Evolutionary conservation across 2,329 filamentous ascomycete species (phyloP).

Genomic region (Calonectria honghensis): DNA sequence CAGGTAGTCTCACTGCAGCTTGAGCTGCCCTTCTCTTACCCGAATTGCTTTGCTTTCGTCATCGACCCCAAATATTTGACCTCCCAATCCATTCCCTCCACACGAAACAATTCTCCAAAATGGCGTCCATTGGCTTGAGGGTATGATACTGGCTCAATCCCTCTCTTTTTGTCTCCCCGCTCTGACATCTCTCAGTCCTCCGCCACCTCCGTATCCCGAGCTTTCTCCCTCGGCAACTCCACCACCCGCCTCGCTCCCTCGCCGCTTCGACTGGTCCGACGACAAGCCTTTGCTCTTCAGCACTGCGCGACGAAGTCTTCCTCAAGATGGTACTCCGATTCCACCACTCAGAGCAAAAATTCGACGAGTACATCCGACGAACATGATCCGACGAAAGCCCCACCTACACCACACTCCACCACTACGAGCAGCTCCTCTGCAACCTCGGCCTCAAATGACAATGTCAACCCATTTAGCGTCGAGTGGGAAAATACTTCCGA

Average conservation of each 20-base stretch:
- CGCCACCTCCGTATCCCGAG: slow-evolving; percentile 42
- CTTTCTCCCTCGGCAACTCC: slow-evolving; percentile 48
- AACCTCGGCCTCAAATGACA: slow-evolving; percentile 52
- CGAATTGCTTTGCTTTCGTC: slow-evolving; percentile 15
- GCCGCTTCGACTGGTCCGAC: slow-evolving; percentile 33
- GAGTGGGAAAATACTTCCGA: slow-evolving; percentile 67
- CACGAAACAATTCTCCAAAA: slow-evolving; percentile 21
- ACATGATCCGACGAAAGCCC: slow-evolving; percentile 37
- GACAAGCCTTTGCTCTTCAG: slow-evolving; percentile 34
- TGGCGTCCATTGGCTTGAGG: slow-evolving; percentile 53
- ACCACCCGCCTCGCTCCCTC: slow-evolving; percentile 37
- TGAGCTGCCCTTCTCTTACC: slow-evolving; percentile 41
- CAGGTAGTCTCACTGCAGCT: slow-evolving; percentile 46
- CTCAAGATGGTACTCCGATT: slow-evolving; percentile 50
- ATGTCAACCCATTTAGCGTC: slow-evolving; percentile 61
- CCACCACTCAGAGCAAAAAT: slow-evolving; percentile 34
- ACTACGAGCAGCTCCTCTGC: slow-evolving; percentile 44
- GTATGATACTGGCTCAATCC: slow-evolving; percentile 34
- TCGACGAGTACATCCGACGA: slow-evolving; percentile 38
- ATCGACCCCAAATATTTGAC: slow-evolving; percentile 4
- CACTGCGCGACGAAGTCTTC: background rate
- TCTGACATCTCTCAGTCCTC: slow-evolving; percentile 49
- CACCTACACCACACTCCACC: slow-evolving; percentile 35
- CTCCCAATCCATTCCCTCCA: background rate
- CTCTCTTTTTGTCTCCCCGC: background rate